Evolutionary conservation across 1,284 basidiomycete genomes (phyloP), one percentile per base, ranked within the genome.

Genomic region (Irpex sp.): DNA sequence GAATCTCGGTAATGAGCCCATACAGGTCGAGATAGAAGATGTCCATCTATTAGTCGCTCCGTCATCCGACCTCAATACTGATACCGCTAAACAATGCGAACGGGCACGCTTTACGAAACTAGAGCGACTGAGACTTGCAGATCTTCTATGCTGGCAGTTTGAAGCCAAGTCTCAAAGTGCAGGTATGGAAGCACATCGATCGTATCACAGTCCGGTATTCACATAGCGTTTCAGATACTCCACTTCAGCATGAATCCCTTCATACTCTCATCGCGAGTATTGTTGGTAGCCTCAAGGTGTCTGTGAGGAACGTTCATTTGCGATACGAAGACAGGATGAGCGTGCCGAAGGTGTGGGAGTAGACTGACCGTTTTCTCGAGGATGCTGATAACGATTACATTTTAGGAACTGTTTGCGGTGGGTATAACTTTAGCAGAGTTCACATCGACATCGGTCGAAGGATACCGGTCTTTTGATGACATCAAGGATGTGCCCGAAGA

Each of bases 321-420:
- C 91, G 97, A 57, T 99, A 99, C 71, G 97, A 99, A 77, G 97
- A 99, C 77, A 90, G 88, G 59, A 77, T 96, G 67, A 98, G 94
- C 67, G 94, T 95, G 43, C 96, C 96, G 21, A 94, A 93, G 39
- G 94, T 94, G 75, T 71, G 84, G 73, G 50, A 37, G 36, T 21
- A 26, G 26, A 26, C 26, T 26, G 26, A 26, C 26, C 26, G 3
- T 26, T 26, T 26, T 26, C 26, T 26, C 26, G 26, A 26, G 26
- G 26, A 26, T 26, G 26, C 26, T 26, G 26, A 26, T 26, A 26
- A 26, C 26, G 26, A 26, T 26, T 26, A 2, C 26, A 26, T 26
- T 8, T 9, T 68, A 95, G 87, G 97, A 98, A 75, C 96, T 97
- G 6, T 99, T 99, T 74, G 90, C 97, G 2, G 90, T 90, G 35